Percentiles rank a stretch among this genome's conserved stretches.
phyloP scores from a whole-genome alignment of 345 rosid species.

The Arabis alpina region DNA sequence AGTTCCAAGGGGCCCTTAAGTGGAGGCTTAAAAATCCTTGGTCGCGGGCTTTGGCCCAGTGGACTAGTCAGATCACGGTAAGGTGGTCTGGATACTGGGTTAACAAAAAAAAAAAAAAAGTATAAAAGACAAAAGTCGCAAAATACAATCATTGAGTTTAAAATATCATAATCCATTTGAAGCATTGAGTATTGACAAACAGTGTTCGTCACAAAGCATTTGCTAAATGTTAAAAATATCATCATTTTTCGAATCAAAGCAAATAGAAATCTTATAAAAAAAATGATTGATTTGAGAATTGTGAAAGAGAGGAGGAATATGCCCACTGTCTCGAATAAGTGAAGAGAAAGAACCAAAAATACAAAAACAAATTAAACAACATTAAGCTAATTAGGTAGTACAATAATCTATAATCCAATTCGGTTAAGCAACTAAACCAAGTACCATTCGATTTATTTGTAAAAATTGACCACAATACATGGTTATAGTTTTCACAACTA shows the following conservation, averaged over 20 bases:
- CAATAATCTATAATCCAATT: neutral
- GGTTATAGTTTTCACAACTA: no score
- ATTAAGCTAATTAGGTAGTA: neutral
- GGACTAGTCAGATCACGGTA: no score
- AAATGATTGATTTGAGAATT: neutral
- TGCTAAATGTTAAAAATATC: neutral
- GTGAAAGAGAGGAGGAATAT: neutral
- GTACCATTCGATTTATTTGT: no score
- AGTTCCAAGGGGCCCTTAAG: no score
- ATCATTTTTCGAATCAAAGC: neutral
- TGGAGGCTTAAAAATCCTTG: no score
- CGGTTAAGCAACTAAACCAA: no score
- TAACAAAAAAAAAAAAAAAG: neutral
- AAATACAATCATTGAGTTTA: conserved; percentile 26
- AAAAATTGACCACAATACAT: no score
- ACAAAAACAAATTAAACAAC: neutral
- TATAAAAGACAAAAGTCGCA: neutral
- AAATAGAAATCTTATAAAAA: neutral
- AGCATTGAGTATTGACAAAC: neutral
- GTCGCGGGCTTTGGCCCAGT: no score
- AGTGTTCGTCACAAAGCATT: neutral
- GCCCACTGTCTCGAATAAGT: neutral
- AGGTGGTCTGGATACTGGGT: no score
- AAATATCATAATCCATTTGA: conserved; percentile 11
- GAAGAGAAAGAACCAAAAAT: neutral